Base-by-base conservation (phyloP, 495 filamentous ascomycete species). In the Annulohypoxylon nitens region DNA sequence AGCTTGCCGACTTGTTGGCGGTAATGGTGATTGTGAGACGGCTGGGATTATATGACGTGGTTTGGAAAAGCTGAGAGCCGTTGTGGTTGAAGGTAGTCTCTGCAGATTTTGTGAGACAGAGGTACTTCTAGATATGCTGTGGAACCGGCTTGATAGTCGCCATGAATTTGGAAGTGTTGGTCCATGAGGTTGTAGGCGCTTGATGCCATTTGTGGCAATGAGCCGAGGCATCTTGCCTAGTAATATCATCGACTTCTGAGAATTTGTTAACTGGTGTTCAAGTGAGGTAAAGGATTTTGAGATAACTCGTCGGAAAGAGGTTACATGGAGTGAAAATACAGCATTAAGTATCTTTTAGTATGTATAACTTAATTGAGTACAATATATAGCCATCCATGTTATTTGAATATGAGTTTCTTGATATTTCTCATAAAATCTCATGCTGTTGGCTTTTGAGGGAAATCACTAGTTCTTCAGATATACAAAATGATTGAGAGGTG, bases 11-110 rank as follows among this genome's bases (percentile, higher is more conserved):
- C 7, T 60, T 47, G 45, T 23, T 10, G 47, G 41, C 62, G 57
- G 50, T 18, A 41, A 18, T 39, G 37, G 25, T 2, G 47, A 34
- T 60, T 63, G 50, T n/a, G 53, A 34, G 14, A 34, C 16, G 16
- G 43, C 8, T 36, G 75, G 67, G 33, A 74, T 66, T 51, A 74
- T 60, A 18, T 71, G 64, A 20, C 53, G 73, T 53, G 78, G 70
- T 37, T 68, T 77, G 30, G 58, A 59, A 33, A 79, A 69, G 57
- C 71, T 51, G 14, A 74, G 67, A 53, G 53, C 70, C 57, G 67
- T 71, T 55, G 51, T 9, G 30, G 25, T 12, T 51, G 65, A 33
- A 33, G 53, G 14, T 51, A 11, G 11, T 3, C 10, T 57, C 8
- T 8, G 63, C 4, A 20, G 48, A 57, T 67, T 26, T 5, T n/a